These are phyloP conservation scores for Silene conica DNA, from an alignment of 148 eudicot species.

Conservation along the genomic window DNA sequence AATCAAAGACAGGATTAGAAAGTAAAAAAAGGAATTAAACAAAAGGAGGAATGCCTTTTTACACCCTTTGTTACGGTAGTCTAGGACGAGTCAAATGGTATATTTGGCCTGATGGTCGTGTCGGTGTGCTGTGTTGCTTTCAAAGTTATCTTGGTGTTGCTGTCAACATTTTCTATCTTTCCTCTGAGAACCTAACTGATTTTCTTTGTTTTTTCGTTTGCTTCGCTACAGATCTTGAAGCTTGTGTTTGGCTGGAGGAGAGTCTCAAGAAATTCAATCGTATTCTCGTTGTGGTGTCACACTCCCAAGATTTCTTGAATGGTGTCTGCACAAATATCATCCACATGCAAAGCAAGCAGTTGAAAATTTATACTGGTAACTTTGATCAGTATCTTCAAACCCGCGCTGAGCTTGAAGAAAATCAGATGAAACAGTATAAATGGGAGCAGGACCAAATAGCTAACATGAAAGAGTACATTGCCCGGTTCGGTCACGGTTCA, in stretches of 20 bases:
- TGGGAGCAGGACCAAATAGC: conserved; percentile 99
- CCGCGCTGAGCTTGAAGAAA: conserved; percentile 88
- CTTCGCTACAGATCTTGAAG: conserved; percentile 72
- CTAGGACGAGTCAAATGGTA: neutral
- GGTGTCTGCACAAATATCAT: conserved; percentile 97
- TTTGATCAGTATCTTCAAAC: conserved; percentile 90
- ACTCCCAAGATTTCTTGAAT: conserved; percentile 94
- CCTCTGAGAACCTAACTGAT: neutral
- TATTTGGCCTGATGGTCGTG: neutral
- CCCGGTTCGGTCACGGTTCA: conserved; percentile 95
- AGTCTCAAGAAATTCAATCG: conserved; percentile 77
- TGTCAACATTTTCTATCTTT: neutral
- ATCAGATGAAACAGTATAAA: conserved; percentile 96
- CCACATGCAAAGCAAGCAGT: conserved; percentile 87
- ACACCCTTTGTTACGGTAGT: neutral
- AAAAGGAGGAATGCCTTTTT: too few relatives aligned
- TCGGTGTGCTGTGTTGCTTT: neutral
- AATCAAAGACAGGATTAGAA: too few relatives aligned
- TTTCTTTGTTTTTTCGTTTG: neutral
- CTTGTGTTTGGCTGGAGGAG: conserved; percentile 98
- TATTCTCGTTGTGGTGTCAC: conserved; percentile 90
- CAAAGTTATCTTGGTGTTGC: too few relatives aligned
- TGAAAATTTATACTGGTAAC: conserved; percentile 82
- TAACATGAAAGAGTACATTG: conserved; percentile 90
- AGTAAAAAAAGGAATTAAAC: too few relatives aligned